phyloP scores from a whole-genome alignment of 1,139 yeast genomes.

The Nadsonia commutata region DNA sequence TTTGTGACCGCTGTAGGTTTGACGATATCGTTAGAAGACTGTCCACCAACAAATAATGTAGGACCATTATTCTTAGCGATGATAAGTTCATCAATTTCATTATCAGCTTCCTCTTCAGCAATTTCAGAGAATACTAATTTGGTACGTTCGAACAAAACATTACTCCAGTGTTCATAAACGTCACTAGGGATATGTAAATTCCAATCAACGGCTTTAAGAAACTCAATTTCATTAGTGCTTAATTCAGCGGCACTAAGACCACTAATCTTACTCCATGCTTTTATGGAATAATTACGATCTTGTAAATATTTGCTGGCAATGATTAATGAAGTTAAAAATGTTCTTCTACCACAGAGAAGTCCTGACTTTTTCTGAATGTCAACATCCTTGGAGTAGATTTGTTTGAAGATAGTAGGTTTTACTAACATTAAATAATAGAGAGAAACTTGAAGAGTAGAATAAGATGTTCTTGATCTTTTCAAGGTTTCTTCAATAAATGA shows the following conservation, averaged over 20 bases:
- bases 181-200: slow-evolving; percentile 36
- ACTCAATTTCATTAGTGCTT: slow-evolving; percentile 37
- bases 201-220: slow-evolving; percentile 42
- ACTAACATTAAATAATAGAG: slow-evolving; percentile 47
- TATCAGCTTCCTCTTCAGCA: not conserved
- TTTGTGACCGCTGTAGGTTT: not conserved
- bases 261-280: slow-evolving; percentile 65
- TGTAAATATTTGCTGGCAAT: slow-evolving; percentile 59
- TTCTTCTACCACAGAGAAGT: slow-evolving; percentile 42
- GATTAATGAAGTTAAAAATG: slow-evolving; percentile 51
- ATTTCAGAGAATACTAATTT: slow-evolving; percentile 7
- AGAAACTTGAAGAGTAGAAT: slow-evolving; percentile 50
- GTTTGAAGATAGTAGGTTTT: slow-evolving; percentile 14
- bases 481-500: slow-evolving; percentile 48
- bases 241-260: slow-evolving; percentile 42
- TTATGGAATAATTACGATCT: slow-evolving; percentile 55
- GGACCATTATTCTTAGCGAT: not conserved
- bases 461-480: slow-evolving; percentile 52
- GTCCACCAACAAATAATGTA: not conserved
- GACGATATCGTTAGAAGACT: not conserved
- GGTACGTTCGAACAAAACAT: slow-evolving; percentile 23
- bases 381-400: slow-evolving; percentile 7
- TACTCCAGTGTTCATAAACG: slow-evolving; percentile 39
- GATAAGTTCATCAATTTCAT: not conserved
- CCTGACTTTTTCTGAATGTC: slow-evolving; percentile 8